phyloP scores from a whole-genome alignment of 768 basidiomycete genomes.

The Suillus hirtellus region DNA sequence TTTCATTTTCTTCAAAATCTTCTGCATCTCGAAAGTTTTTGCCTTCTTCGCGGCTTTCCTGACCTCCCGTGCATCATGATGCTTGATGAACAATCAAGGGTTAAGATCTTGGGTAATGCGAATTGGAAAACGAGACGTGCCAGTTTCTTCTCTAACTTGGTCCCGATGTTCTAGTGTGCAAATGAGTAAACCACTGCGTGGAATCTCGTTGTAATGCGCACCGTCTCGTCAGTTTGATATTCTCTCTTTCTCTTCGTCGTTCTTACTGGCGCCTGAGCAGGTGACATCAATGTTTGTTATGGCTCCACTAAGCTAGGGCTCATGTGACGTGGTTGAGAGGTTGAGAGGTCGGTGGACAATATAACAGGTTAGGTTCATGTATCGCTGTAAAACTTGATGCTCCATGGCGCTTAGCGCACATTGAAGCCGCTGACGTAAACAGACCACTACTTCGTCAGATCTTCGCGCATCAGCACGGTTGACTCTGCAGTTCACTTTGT shows the following conservation, averaged over 20 bases:
- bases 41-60: conserved; percentile 80
- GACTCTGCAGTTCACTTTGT: not conserved
- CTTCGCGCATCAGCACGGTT: conserved; percentile 23
- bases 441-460: not conserved
- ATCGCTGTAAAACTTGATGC: not conserved
- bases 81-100: conserved; percentile 44
- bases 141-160: conserved; percentile 54
- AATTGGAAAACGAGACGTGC: conserved; percentile 36
- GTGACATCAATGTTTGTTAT: conserved; percentile 7
- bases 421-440: conserved; percentile 7
- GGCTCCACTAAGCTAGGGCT: not conserved
- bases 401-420: not conserved
- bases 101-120: conserved; percentile 12
- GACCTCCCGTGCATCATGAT: conserved; percentile 72
- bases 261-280: conserved; percentile 14
- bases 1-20: conserved; percentile 81
- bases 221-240: conserved; percentile 33
- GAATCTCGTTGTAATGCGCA: conserved; percentile 13
- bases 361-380: not conserved
- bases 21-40: conserved; percentile 77
- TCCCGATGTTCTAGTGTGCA: conserved; percentile 29
- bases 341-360: not conserved
- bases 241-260: conserved; percentile 47
- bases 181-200: conserved; percentile 6
- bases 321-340: not conserved